Base-by-base conservation (phyloP, 2,329 filamentous ascomycete genomes). In the Apiospora aurea region DNA sequence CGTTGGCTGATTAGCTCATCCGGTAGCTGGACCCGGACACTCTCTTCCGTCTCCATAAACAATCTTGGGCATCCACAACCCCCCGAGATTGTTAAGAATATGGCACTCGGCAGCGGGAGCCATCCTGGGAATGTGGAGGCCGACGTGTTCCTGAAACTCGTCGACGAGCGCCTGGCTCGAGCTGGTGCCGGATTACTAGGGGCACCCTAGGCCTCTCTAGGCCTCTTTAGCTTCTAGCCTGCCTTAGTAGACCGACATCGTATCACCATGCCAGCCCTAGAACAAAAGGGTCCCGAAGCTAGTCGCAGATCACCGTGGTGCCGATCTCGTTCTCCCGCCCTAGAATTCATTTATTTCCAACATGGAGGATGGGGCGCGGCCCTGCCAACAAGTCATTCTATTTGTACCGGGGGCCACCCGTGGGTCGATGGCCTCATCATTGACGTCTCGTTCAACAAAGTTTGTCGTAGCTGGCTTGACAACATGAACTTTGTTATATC, bases 401-500 rank as follows among this genome's bases (percentile, higher is more conserved):
- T 61, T 61, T 61, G 53, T 61, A 61, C 53, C 16, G 34, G 53
- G 53, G 53, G 53, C 7, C 26, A 10, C 16, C 44, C 44, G 44
- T 6, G 18, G 46, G 18, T 16, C 53, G 2, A 6, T 38, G 5
- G 34, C 24, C 11, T 11, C 53, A 34, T 38, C 29, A 61, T 49
- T 4, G 53, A 61, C 53, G 29, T 61, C 53, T 61, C 10, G 29
- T 34, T 21, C n/a, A 49, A 18, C 8, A 49, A 29, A 29, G 6
- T 6, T 53, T 16, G 10, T 21, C 29, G 34, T 16, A 8, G 51
- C 51, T 57, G 51, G 41, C 51, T 57, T 18, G 51, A 16, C 18
- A 61, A 29, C 53, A 61, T 61, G 53, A 61, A 61, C 29, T 61
- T 61, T 34, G 53, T 29, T 61, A 38, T 61, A 61, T 21, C 53